These are phyloP conservation scores for Globisporangium camurandrum DNA, from an alignment of 352 stramenopile genomes.

Conservation along the genomic window DNA sequence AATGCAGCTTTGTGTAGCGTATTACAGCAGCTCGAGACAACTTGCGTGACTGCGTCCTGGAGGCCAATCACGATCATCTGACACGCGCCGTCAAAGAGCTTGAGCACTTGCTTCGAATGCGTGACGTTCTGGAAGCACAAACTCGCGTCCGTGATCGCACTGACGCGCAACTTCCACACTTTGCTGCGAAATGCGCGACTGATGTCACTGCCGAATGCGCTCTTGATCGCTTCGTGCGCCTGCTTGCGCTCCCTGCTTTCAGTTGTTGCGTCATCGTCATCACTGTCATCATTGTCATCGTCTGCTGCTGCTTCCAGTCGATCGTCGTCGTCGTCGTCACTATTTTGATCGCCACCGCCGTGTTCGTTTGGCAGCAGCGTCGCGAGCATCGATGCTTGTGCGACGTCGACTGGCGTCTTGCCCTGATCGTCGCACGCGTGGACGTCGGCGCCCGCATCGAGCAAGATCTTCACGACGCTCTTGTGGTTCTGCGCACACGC, in stretches of 20 bases:
- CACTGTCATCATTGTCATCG: constrained; percentile 15
- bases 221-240: constrained; percentile 23
- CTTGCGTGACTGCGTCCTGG: constrained; percentile 59
- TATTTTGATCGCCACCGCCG: constrained; percentile 5
- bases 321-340: constrained; percentile 15
- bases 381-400: constrained; percentile 31
- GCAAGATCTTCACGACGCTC: constrained; percentile 49
- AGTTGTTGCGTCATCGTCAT: constrained; percentile 31
- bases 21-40: constrained; percentile 52
- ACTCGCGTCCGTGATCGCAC: constrained; percentile 45
- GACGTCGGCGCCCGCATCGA: constrained; percentile 61
- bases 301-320: constrained; percentile 19
- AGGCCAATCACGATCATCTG: constrained; percentile 47
- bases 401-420: constrained; percentile 60
- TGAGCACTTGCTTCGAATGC: constrained; percentile 26
- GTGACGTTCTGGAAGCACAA: constrained; percentile 38
- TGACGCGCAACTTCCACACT: constrained; percentile 48
- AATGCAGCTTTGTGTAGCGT: constrained; percentile 57
- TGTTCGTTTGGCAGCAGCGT: constrained; percentile 45
- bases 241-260: constrained; percentile 1
- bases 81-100: constrained; percentile 61
- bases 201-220: constrained; percentile 46
- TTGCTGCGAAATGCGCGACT: constrained; percentile 41
- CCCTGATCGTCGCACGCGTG: constrained; percentile 54
- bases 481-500: constrained; percentile 54